Percentiles rank a stretch among this genome's conserved stretches.
phyloP scores from a whole-genome alignment of 164 flowering plant genomes.

The Vitis vinifera region ASM3070453v1 NC_081817.1:26499001-26499500 shows the following conservation, averaged over 20 bases:
- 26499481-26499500: constrained; percentile 79
- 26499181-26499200: constrained; percentile 43
- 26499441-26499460: constrained; percentile 82
- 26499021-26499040: constrained; percentile 31
- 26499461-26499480: constrained; percentile 79
- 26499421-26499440: constrained; percentile 52
- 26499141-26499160: constrained; percentile 20
- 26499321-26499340: constrained; percentile 37
- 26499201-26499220: constrained; percentile 52
- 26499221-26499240: constrained; percentile 48
- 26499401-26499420: constrained; percentile 50
- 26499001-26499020: constrained; percentile 28
- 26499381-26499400: constrained; percentile 68
- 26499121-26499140: constrained; percentile 4
- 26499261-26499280: constrained; percentile 27
- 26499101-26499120: constrained; percentile 1
- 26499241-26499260: constrained; percentile 20
- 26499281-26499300: constrained; percentile 29
- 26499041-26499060: constrained; percentile 31
- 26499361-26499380: constrained; percentile 25
- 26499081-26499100: constrained; percentile 1
- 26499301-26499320: constrained; percentile 36
- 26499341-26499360: constrained; percentile 10
- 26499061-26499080: constrained; percentile 43
- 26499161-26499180: constrained; percentile 33